Evolutionary conservation across 805 yeast species (phyloP), one percentile per base, ranked within the genome.

Genomic region (Ogataea nonfermentans): DNA sequence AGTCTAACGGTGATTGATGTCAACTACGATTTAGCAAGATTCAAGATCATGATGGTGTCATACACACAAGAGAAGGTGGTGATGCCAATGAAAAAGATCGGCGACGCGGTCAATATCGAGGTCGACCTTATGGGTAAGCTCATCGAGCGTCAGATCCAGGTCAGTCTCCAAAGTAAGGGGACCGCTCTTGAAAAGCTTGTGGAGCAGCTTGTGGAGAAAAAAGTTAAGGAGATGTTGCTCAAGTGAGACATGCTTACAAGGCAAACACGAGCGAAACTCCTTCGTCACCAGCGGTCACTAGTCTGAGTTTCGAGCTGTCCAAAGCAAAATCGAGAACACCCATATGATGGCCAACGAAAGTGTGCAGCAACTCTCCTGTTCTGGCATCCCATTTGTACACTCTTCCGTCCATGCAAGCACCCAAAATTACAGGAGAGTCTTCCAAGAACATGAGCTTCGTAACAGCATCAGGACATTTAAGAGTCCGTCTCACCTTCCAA

Each of bases 201-300:
- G 32, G 64, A 66, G 16, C 66, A 61, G 37, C 52, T 79, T 12
- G 66, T 79, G 19, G 78, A 73, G 22, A 62, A 62, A 28, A 73
- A 71, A 41, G 49, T 76, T 31, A 41, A 49, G 28, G 48, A 46
- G 24, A 19, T 25, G 27, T 17, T 38, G 32, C n/a, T 16, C 9
- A 32, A 27, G 11, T 23, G 15, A 12, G 24, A 5, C n/a, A n/a
- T n/a, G n/a, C 10, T 28, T 33, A 56, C 15, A 60, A 24, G 15
- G 71, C 69, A 52, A 79, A 89, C 9, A 91, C 76, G 48, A 91
- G 68, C 9, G 95, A 78, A 23, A 93, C 96, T 51, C 96, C 96
- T 63, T 93, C 99, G 61, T 93, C 99, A 48, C 97, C 97, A 10
- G 96, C 99, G 14, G 97, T 87, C 25, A 89, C 73, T 31, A 93